A percentile compares a stretch with the other conserved stretches of the same genome.
Conservation (phyloP, 2,329 filamentous ascomycete species). For the Fusarium sp. region DNA sequence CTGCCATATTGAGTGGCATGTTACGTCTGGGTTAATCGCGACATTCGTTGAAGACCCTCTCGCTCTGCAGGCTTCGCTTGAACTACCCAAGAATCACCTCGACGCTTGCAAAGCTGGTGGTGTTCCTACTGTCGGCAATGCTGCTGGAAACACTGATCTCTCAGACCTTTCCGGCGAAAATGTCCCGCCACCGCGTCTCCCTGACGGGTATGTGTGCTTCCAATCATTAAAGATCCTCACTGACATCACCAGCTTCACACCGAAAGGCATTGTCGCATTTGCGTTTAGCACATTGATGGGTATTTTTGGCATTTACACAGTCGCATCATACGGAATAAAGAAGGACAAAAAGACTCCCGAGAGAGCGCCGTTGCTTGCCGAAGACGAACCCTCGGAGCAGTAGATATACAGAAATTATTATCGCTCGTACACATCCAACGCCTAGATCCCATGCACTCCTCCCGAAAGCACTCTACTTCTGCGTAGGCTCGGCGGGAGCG, state of each 20-base stretch:
- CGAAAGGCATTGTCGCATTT: conserved; percentile 77
- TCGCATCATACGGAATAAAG: conserved; percentile 71
- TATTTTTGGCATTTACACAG: conserved; percentile 72
- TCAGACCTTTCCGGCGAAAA: conserved; percentile 73
- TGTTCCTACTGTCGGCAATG: conserved; percentile 72
- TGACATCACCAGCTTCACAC: conserved; percentile 65
- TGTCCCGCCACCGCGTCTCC: conserved; percentile 64
- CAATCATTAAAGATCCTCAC: neutral
- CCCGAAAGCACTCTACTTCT: neutral
- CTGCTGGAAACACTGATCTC: conserved; percentile 76
- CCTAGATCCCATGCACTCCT: neutral
- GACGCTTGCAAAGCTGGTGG: conserved; percentile 66
- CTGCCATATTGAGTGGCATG: conserved; percentile 85
- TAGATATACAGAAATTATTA: conserved; percentile 17
- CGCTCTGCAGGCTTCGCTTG: conserved; percentile 68
- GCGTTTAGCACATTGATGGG: conserved; percentile 77
- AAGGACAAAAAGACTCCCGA: conserved; percentile 34
- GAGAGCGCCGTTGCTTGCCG: conserved; percentile 40
- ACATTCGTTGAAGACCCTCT: conserved; percentile 72
- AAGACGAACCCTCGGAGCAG: neutral
- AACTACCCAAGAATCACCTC: conserved; percentile 69
- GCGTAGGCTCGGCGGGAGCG: conserved; percentile 14
- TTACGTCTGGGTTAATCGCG: conserved; percentile 72
- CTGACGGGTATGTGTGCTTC: conserved; percentile 63
- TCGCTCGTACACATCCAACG: conserved; percentile 3